Base-by-base conservation (phyloP, 768 basidiomycete species). In the Lactifluus pinguis region DNA sequence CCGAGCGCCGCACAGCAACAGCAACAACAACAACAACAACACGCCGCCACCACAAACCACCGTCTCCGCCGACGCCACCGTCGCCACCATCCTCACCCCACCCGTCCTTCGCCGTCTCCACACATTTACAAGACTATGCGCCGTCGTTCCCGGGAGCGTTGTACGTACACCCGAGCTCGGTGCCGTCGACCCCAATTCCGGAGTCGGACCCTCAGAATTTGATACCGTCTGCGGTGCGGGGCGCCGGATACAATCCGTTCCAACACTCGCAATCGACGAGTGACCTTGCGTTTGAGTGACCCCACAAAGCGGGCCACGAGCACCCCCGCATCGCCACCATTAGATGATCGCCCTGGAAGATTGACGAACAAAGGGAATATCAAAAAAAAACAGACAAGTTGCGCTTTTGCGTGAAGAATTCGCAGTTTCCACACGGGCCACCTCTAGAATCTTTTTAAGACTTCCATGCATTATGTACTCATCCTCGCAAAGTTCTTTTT, bases 221-320 rank as follows among this genome's bases (percentile, higher is more conserved):
- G 34, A 64, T 65, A 6, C 64, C 64, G 8, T 32, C 47, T 4
- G 41, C 62, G 2, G 62, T 65, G 34, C 64, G 64, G 6, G 57
- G 58, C 7, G 62, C 64, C 4, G 64, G 64, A 1, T 65, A 65
- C 42, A 65, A 65, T 17, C 64, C 64, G 2, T 65, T 55, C 52
- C 61, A 62, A 5, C 57, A 62, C 30, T 13, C 39, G 19, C 49
- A 50, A 2, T 63, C 60, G 17, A 29, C 34, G 11, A 62, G 60
- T 17, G 50, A 59, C 13, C 54, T 62, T 19, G 45, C n/a, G 44
- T 7, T 44, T 3, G 29, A 42, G 17, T 44, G 42, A 25, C 29
- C 42, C 25, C 25, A 25, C 25, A 25, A 25, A 25, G 25, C 25
- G 25, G 2, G 25, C 1, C 25, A 25, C 25, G 25, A 25, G 25